These are phyloP conservation scores for Aspergillus piperis DNA, from an alignment of 2,329 filamentous ascomycete genomes.

Conservation along the genomic window DNA sequence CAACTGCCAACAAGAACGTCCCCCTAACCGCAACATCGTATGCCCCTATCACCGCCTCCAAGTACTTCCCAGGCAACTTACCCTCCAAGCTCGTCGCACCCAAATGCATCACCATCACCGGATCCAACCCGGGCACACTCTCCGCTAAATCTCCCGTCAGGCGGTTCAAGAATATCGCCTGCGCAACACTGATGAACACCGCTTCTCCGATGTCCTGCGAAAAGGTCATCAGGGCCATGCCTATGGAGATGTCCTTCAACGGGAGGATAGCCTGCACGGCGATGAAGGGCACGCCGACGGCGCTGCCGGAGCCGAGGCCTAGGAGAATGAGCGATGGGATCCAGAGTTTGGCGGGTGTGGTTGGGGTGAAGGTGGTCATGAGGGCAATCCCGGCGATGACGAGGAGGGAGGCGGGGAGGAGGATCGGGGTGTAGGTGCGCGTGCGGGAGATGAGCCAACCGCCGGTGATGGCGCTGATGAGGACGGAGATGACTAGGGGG, in stretches of 20 bases:
- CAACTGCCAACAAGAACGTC: neutral
- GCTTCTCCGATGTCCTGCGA: slow-evolving; percentile 1
- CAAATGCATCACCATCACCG: neutral
- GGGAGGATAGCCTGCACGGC: neutral
- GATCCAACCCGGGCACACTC: neutral
- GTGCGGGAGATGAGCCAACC: neutral
- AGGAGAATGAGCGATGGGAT: neutral
- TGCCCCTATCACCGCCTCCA: neutral
- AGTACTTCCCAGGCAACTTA: neutral
- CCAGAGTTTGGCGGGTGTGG: neutral
- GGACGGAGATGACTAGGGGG: neutral
- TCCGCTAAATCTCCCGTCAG: neutral
- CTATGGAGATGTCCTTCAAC: neutral
- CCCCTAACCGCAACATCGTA: neutral
- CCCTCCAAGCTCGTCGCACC: neutral
- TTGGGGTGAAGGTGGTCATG: neutral
- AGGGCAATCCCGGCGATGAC: neutral
- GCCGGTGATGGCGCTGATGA: neutral
- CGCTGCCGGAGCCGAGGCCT: neutral
- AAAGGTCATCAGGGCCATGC: slow-evolving; percentile 1
- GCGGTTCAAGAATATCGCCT: neutral
- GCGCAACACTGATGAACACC: neutral
- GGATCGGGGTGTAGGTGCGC: neutral
- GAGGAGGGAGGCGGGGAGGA: neutral
- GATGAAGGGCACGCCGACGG: neutral